Conservation (phyloP, 2,329 filamentous ascomycete species). For the Phaeosphaeria sp. region DNA sequence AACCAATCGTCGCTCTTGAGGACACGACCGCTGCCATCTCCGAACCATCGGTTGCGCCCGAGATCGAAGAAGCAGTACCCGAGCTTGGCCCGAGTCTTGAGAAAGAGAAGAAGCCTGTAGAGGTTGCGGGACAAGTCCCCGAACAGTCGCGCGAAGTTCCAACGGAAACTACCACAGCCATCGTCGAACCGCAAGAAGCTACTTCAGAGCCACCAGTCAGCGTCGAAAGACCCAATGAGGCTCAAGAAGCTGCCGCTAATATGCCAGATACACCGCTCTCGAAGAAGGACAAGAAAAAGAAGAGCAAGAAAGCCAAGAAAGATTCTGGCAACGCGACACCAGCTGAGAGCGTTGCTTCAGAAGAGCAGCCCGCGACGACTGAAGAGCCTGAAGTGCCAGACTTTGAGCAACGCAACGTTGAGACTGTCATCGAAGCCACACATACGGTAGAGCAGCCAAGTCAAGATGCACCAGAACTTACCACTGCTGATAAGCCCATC, state of each 20-base stretch:
- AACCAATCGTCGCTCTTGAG: background rate
- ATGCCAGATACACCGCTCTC: background rate
- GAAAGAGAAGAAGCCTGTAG: slow-evolving; percentile 1
- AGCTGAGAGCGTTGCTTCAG: slow-evolving; percentile 8
- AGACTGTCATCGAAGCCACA: background rate
- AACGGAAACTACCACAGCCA: background rate
- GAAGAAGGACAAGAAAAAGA: slow-evolving; percentile 20
- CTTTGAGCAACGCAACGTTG: background rate
- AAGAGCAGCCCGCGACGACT: slow-evolving; percentile 3
- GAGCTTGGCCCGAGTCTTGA: background rate
- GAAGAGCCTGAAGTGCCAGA: background rate
- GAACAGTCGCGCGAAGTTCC: slow-evolving; percentile 1
- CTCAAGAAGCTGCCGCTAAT: background rate
- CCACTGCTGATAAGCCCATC: background rate
- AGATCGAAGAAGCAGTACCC: slow-evolving; percentile 2
- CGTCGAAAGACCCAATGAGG: slow-evolving; percentile 17
- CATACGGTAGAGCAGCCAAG: background rate
- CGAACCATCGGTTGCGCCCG: background rate
- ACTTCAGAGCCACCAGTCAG: slow-evolving; percentile 11
- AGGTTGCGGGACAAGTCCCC: slow-evolving; percentile 1
- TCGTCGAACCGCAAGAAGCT: background rate
- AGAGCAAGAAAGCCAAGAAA: slow-evolving; percentile 29
- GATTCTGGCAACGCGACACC: slow-evolving; percentile 21
- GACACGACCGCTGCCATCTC: too few relatives aligned
- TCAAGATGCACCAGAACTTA: background rate